Evolutionary conservation across 1,284 basidiomycete species (phyloP).

Genomic region (Rhodotorula sp.): DNA sequence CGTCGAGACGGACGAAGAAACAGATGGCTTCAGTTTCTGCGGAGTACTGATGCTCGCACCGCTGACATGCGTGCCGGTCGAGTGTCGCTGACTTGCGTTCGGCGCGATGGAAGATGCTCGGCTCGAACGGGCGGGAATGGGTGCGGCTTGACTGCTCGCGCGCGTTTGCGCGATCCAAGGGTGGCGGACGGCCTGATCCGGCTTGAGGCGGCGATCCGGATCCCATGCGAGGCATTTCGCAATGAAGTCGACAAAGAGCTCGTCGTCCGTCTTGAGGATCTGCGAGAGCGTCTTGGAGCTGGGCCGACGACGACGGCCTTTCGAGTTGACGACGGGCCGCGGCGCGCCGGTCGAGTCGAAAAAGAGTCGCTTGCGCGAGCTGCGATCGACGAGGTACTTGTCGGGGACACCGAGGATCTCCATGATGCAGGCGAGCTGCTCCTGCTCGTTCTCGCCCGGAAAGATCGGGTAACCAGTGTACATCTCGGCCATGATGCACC

Average conservation of each 20-base stretch:
- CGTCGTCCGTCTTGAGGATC: conserved; percentile 84
- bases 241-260: conserved; percentile 80
- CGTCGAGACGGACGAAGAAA: conserved; percentile 14
- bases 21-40: conserved; percentile 19
- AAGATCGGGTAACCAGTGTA: conserved; percentile 99
- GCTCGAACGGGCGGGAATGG: not conserved
- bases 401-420: conserved; percentile 96
- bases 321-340: conserved; percentile 91
- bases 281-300: conserved; percentile 84
- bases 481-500: conserved; percentile 13
- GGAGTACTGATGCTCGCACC: not conserved
- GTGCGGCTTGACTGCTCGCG: not conserved
- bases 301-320: conserved; percentile 86
- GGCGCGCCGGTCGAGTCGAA: conserved; percentile 93
- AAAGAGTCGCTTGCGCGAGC: conserved; percentile 90
- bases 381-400: conserved; percentile 88
- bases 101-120: conserved; percentile 19
- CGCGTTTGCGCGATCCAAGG: conserved; percentile 12
- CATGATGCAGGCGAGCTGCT: conserved; percentile 99
- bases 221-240: conserved; percentile 97
- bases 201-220: conserved; percentile 92
- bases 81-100: conserved; percentile 7
- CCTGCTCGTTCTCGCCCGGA: conserved; percentile 99
- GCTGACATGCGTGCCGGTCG: conserved; percentile 8
- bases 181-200: conserved; percentile 68